phyloP scores from a whole-genome alignment of 805 yeast genomes.

The Candida sanyiensis region DNA sequence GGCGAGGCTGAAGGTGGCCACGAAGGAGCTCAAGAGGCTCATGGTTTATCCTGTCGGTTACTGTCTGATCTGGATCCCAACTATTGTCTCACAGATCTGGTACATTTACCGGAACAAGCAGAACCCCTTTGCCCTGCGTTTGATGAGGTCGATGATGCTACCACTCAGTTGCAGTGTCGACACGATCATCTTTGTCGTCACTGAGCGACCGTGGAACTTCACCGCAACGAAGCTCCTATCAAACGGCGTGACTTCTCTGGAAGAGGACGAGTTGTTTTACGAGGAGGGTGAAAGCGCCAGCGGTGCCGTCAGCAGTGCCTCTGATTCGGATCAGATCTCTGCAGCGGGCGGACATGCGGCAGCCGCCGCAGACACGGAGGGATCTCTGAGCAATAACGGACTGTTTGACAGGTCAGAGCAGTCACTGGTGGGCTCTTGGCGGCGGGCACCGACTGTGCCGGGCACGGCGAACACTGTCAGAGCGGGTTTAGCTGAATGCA shows the following conservation, averaged over 20 bases:
- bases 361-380: too few species aligned
- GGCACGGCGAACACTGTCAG: too few species aligned
- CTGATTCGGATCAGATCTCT: too few species aligned
- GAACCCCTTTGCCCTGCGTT: slow-evolving; percentile 8
- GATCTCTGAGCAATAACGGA: background rate
- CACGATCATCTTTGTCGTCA: background rate
- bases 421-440: background rate
- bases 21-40: slow-evolving; percentile 18
- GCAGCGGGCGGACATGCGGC: too few species aligned
- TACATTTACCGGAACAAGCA: background rate
- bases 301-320: too few species aligned
- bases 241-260: background rate
- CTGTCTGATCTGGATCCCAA: slow-evolving; percentile 17
- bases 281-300: too few species aligned
- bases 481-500: too few species aligned
- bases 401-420: background rate
- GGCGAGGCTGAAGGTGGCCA: slow-evolving; percentile 9
- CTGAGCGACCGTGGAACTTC: slow-evolving; percentile 4
- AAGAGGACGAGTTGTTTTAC: slow-evolving; percentile 2
- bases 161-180: slow-evolving; percentile 3
- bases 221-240: background rate
- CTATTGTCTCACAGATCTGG: slow-evolving; percentile 14
- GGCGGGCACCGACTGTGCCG: background rate
- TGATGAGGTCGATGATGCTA: slow-evolving; percentile 2
- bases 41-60: slow-evolving; percentile 22